A percentile compares a stretch with the other conserved stretches of the same genome.
Conservation (phyloP, 352 stramenopile genomes). For the Phytophthora melonis region DNA sequence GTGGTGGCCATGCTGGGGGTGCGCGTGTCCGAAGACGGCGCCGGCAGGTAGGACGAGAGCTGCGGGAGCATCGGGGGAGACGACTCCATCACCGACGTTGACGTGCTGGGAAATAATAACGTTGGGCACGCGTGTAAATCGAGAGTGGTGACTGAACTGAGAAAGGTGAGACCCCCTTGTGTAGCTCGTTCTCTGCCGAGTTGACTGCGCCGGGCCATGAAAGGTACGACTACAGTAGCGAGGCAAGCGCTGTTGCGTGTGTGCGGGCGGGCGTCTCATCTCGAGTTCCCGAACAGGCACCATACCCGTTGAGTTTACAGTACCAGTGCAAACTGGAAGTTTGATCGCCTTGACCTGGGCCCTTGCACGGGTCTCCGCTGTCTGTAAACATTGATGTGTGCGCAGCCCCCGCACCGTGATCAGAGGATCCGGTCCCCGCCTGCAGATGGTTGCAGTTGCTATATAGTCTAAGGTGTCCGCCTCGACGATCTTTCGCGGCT, state of each 20-base stretch:
- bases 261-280: conserved; percentile 22
- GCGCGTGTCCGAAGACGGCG: conserved; percentile 20
- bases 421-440: conserved; percentile 19
- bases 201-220: conserved; percentile 28
- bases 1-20: conserved; percentile 14
- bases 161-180: background rate
- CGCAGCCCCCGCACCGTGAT: conserved; percentile 11
- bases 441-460: conserved; percentile 39
- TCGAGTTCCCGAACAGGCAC: conserved; percentile 7
- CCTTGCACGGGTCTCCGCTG: conserved; percentile 3
- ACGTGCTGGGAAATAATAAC: conserved; percentile 1
- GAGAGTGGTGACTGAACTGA: conserved; percentile 20
- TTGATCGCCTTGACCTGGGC: conserved; percentile 8
- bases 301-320: conserved; percentile 31
- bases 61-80: conserved; percentile 17
- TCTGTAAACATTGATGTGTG: conserved; percentile 37
- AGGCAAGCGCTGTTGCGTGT: conserved; percentile 14
- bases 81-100: conserved; percentile 18
- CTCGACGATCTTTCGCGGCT: conserved; percentile 19
- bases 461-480: conserved; percentile 9
- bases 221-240: conserved; percentile 22
- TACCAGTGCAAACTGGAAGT: background rate
- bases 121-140: conserved; percentile 12
- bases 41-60: conserved; percentile 36
- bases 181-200: conserved; percentile 24